phyloP scores from a whole-genome alignment of 495 filamentous ascomycete species.

The Hypoxylon fragiforme region DNA sequence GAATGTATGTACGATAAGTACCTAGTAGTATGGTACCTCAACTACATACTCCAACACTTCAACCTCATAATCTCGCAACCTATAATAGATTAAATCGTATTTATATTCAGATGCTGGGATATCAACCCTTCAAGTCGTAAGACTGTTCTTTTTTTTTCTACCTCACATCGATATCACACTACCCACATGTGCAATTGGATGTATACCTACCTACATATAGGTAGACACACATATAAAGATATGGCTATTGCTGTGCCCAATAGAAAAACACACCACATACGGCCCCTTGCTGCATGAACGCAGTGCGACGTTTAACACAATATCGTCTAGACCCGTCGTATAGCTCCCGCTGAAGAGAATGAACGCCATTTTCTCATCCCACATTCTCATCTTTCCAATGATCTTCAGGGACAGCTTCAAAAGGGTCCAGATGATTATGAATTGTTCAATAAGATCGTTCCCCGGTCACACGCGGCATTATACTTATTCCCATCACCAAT shows the following conservation, averaged over 20 bases:
- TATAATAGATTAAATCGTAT: too few species aligned
- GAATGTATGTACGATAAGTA: too few species aligned
- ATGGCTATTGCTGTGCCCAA: constrained; percentile 7
- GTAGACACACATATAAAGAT: neutral
- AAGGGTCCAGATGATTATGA: constrained; percentile 6
- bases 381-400: constrained; percentile 17
- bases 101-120: too few species aligned
- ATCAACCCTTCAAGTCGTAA: too few species aligned
- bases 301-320: constrained; percentile 12
- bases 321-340: constrained; percentile 1
- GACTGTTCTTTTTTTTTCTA: too few species aligned
- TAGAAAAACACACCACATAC: constrained; percentile 6
- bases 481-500: constrained; percentile 5
- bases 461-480: constrained; percentile 14
- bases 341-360: constrained; percentile 11
- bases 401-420: constrained; percentile 21
- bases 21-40: too few species aligned
- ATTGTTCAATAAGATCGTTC: constrained; percentile 23
- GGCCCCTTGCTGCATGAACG: constrained; percentile 2
- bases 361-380: constrained; percentile 23
- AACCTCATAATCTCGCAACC: too few species aligned
- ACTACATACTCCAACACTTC: too few species aligned
- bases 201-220: neutral
- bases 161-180: too few species aligned
- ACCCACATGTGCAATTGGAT: neutral